These are phyloP conservation scores for Ogataea kodamae DNA, from an alignment of 805 yeast genomes.

Conservation along the genomic window DNA sequence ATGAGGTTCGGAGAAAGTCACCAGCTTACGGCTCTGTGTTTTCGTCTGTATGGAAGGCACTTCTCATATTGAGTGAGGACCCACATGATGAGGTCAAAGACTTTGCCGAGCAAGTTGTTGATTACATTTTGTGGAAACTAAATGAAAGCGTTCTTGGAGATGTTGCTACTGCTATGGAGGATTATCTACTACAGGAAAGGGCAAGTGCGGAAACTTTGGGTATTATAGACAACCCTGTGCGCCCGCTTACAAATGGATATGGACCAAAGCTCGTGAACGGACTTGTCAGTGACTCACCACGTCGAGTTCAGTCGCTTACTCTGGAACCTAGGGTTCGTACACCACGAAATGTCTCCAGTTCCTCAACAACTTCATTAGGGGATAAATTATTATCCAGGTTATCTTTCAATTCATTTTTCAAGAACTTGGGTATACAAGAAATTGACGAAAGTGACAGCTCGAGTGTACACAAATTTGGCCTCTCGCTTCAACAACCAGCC, in stretches of 20 bases:
- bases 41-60: conserved; percentile 82
- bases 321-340: conserved; percentile 12
- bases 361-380: conserved; percentile 23
- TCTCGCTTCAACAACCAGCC: conserved; percentile 27
- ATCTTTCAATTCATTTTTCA: conserved; percentile 21
- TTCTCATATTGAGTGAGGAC: conserved; percentile 78
- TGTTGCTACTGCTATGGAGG: conserved; percentile 64
- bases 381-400: conserved; percentile 22
- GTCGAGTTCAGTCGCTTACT: conserved; percentile 27
- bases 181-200: conserved; percentile 50
- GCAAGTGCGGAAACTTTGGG: conserved; percentile 1
- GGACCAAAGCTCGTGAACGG: conserved; percentile 6
- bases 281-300: conserved; percentile 1
- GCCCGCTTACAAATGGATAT: conserved; percentile 12
- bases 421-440: conserved; percentile 23
- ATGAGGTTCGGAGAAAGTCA: conserved; percentile 59
- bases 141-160: conserved; percentile 64
- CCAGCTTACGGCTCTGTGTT: conserved; percentile 87
- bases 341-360: conserved; percentile 20
- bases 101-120: conserved; percentile 71
- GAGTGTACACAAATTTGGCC: conserved; percentile 23
- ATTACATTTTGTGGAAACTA: conserved; percentile 61
- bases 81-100: conserved; percentile 79
- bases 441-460: conserved; percentile 20
- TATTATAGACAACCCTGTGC: conserved; percentile 3